A percentile compares a stretch with the other conserved stretches of the same genome.
Evolutionary conservation across 2,329 filamentous ascomycete genomes (phyloP).

Genomic region (Cladosporium sp.): DNA sequence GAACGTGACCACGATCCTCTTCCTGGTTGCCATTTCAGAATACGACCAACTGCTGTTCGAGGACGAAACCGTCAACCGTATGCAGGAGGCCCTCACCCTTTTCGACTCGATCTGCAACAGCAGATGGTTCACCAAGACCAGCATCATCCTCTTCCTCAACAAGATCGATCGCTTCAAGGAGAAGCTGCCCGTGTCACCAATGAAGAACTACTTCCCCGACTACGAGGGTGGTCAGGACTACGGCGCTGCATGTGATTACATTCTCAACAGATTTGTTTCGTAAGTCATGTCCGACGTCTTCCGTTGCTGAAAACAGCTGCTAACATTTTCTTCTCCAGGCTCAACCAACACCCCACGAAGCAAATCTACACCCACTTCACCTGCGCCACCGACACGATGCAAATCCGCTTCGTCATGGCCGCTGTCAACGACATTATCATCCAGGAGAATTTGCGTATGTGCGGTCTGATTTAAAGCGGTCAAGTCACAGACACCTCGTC

Average conservation of each 20-base stretch:
- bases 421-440: slow-evolving; percentile 99
- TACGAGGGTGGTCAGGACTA: slow-evolving; percentile 96
- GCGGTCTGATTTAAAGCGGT: slow-evolving; percentile 91
- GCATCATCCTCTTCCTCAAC: slow-evolving; percentile 70
- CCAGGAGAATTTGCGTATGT: slow-evolving; percentile 96
- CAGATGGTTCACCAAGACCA: slow-evolving; percentile 68
- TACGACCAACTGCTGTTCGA: slow-evolving; percentile 96
- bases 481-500: neutral
- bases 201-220: slow-evolving; percentile 74
- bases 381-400: slow-evolving; percentile 96
- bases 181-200: slow-evolving; percentile 67
- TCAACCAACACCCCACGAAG: slow-evolving; percentile 99
- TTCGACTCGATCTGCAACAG: slow-evolving; percentile 73
- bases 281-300: slow-evolving; percentile 19
- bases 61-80: slow-evolving; percentile 78
- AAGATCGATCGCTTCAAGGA: slow-evolving; percentile 74
- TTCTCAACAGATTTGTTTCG: slow-evolving; percentile 90
- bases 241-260: slow-evolving; percentile 94
- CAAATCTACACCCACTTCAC: slow-evolving; percentile 99
- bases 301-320: neutral
- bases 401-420: slow-evolving; percentile 99
- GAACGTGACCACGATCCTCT: slow-evolving; percentile 94
- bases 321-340: slow-evolving; percentile 30
- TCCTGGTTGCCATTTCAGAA: slow-evolving; percentile 94
- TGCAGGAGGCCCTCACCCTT: slow-evolving; percentile 67